Conservation (phyloP, 1,284 basidiomycete genomes). For the Leccinum ponderosum region DNA sequence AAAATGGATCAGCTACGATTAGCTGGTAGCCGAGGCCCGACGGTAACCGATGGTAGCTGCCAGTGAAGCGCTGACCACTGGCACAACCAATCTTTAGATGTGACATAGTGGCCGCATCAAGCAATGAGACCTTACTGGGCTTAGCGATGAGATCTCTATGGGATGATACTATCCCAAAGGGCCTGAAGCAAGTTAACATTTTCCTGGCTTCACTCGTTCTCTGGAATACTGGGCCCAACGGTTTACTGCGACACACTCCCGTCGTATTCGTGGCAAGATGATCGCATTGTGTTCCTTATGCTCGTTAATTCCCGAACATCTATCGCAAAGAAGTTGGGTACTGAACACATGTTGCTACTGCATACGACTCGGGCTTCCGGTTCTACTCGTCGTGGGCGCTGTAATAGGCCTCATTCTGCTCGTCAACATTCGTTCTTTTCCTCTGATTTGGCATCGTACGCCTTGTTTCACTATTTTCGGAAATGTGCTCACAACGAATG, state of each 20-base stretch:
- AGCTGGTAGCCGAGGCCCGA: too few relatives aligned
- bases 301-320: neutral
- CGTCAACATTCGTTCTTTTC: slow-evolving; percentile 58
- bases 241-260: neutral
- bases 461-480: slow-evolving; percentile 10
- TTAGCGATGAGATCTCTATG: too few relatives aligned
- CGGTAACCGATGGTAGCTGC: too few relatives aligned
- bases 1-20: too few relatives aligned
- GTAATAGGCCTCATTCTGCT: slow-evolving; percentile 39
- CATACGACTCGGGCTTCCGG: neutral
- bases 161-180: too few relatives aligned
- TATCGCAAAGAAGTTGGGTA: slow-evolving; percentile 7
- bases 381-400: neutral
- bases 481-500: neutral
- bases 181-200: too few relatives aligned
- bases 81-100: too few relatives aligned
- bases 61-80: too few relatives aligned
- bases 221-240: too few relatives aligned
- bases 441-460: slow-evolving; percentile 67
- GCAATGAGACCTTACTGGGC: too few relatives aligned
- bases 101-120: too few relatives aligned
- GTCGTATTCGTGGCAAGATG: neutral
- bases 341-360: neutral
- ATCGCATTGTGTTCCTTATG: slow-evolving; percentile 7
- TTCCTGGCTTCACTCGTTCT: too few relatives aligned